These are phyloP conservation scores for Begonia fuchsioides DNA, from an alignment of 306 rosid genomes.

Conservation along the genomic window DNA sequence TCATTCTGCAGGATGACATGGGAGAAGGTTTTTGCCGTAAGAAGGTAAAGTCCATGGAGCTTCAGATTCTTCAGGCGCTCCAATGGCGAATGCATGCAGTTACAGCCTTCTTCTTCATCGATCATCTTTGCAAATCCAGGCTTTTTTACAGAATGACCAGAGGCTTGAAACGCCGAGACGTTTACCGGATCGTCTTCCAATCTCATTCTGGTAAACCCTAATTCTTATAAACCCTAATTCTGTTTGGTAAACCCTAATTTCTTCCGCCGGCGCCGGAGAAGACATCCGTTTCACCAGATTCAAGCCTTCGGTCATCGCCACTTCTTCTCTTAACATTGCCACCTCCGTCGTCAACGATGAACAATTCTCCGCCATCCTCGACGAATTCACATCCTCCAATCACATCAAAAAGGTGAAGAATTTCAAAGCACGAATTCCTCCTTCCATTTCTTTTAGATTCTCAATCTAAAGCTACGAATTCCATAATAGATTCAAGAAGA, in stretches of 20 bases:
- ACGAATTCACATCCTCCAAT: neutral
- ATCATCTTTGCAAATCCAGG: neutral
- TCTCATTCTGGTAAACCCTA: constrained; percentile 2
- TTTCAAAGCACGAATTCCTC: neutral
- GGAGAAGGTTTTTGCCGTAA: no score
- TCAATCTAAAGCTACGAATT: neutral
- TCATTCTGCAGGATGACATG: no score
- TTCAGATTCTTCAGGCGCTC: constrained; percentile 2
- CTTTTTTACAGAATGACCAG: neutral
- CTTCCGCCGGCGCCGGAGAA: neutral
- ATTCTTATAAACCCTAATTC: no score
- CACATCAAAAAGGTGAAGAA: neutral
- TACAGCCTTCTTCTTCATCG: constrained; percentile 5
- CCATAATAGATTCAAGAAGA: neutral
- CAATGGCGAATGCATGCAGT: neutral
- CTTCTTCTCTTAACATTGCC: constrained; percentile 8
- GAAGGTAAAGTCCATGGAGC: constrained; percentile 1
- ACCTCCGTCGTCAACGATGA: neutral
- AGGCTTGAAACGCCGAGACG: neutral
- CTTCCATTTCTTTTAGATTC: neutral
- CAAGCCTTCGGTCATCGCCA: constrained; percentile 9
- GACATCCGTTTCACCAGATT: neutral
- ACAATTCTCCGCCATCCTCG: neutral
- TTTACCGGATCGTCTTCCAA: constrained; percentile 4
- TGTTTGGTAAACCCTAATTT: neutral